Conservation (phyloP, 2,329 filamentous ascomycete species). For the Pseudogymnoascus pannorum region DNA sequence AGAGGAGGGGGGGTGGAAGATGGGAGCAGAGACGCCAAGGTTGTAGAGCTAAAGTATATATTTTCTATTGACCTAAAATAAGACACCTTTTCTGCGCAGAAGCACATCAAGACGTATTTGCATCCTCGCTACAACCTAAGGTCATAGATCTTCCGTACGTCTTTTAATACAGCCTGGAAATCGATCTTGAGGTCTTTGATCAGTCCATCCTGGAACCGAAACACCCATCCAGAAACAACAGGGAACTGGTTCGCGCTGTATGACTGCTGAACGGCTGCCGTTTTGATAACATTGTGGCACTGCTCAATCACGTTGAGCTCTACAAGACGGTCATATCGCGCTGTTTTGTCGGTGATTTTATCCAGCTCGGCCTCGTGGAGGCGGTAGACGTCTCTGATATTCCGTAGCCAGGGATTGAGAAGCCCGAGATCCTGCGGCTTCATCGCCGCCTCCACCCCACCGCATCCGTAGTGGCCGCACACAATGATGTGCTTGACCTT, state of each 20-base stretch:
- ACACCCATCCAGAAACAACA: constrained; percentile 68
- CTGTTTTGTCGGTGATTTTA: constrained; percentile 48
- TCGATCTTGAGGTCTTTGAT: constrained; percentile 59
- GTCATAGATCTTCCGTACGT: constrained; percentile 61
- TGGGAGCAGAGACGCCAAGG: constrained; percentile 21
- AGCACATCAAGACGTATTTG: too few species aligned
- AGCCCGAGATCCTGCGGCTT: constrained; percentile 63
- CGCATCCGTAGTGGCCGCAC: constrained; percentile 73
- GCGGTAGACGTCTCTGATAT: constrained; percentile 68
- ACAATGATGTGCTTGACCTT: constrained; percentile 75
- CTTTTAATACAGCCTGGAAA: constrained; percentile 47
- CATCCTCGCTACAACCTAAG: constrained; percentile 24
- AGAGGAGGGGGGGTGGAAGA: constrained; percentile 58
- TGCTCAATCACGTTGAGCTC: constrained; percentile 79
- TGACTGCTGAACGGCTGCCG: constrained; percentile 68
- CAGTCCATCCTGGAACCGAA: constrained; percentile 60
- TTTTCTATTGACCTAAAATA: too few species aligned
- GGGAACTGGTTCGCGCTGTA: constrained; percentile 57
- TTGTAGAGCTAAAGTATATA: too few species aligned
- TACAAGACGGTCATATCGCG: constrained; percentile 63
- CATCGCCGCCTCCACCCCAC: constrained; percentile 68
- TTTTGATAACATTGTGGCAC: constrained; percentile 71
- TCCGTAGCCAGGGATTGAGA: constrained; percentile 66
- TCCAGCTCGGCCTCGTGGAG: constrained; percentile 65
- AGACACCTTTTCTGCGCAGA: too few species aligned